Evolutionary conservation across 106 monocot genomes (phyloP).

Genomic region (Acorus calamus): DNA sequence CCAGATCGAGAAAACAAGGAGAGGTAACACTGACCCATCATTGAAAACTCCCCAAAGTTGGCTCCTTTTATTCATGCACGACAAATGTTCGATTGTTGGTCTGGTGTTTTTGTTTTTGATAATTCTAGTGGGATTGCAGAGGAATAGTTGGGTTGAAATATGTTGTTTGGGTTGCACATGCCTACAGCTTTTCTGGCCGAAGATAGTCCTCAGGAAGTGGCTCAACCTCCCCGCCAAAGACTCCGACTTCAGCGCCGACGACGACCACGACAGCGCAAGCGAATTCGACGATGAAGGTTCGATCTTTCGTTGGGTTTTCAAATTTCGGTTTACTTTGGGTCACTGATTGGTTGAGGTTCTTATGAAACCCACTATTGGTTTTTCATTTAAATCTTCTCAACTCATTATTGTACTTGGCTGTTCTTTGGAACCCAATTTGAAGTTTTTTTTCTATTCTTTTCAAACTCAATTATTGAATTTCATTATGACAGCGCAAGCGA

Average conservation of each 20-base stretch:
- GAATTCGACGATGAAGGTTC: constrained; percentile 30
- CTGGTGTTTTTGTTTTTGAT: constrained; percentile 10
- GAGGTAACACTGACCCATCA: not conserved
- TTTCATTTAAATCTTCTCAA: too few relatives aligned
- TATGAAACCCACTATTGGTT: too few relatives aligned
- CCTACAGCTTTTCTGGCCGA: constrained; percentile 60
- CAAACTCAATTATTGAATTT: too few relatives aligned
- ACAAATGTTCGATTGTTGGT: not conserved
- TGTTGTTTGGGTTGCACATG: constrained; percentile 35
- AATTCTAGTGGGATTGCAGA: not conserved
- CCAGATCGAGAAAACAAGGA: not conserved
- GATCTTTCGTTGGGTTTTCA: not conserved
- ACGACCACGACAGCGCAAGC: constrained; percentile 33
- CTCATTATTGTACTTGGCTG: too few relatives aligned
- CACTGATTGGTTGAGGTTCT: not conserved
- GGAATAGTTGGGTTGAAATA: constrained; percentile 14
- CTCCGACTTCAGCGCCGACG: constrained; percentile 72
- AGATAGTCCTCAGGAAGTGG: constrained; percentile 67
- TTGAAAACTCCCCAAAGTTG: not conserved
- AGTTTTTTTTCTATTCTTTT: too few relatives aligned
- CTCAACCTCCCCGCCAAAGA: constrained; percentile 48
- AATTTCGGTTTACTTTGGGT: not conserved
- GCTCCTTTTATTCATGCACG: not conserved
- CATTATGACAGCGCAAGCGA: constrained; percentile 27
- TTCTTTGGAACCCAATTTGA: too few relatives aligned